These are phyloP conservation scores for Trichoderma sp. DNA, from an alignment of 2,329 filamentous ascomycete species.

Conservation along the genomic window DNA sequence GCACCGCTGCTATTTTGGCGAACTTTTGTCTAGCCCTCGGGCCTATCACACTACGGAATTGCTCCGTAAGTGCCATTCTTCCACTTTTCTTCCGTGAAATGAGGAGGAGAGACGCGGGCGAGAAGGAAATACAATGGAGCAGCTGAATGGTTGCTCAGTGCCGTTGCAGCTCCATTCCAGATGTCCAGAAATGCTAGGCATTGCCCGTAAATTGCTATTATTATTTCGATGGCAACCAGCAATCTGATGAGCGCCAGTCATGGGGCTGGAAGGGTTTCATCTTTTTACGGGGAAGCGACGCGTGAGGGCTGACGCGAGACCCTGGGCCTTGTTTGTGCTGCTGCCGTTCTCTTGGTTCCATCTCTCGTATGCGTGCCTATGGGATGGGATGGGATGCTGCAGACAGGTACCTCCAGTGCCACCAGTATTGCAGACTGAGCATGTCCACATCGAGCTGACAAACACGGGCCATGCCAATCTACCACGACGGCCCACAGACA, in stretches of 20 bases:
- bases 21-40: constrained; percentile 22
- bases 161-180: neutral
- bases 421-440: constrained; percentile 1
- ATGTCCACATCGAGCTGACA: constrained; percentile 15
- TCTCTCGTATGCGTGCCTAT: neutral
- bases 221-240: no score
- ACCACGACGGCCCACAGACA: neutral
- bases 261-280: constrained; percentile 6
- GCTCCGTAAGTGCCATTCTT: neutral
- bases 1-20: constrained; percentile 15
- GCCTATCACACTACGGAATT: neutral
- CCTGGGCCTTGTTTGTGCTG: constrained; percentile 4
- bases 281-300: constrained; percentile 13
- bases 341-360: neutral
- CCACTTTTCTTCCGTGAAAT: neutral
- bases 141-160: neutral
- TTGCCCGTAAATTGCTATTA: no score
- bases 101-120: constrained; percentile 1
- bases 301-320: constrained; percentile 20
- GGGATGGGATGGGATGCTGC: constrained; percentile 11
- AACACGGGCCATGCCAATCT: constrained; percentile 1
- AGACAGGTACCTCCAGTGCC: neutral
- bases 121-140: neutral
- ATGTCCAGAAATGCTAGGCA: neutral
- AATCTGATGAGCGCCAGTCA: neutral